Conservation (phyloP, 1,284 basidiomycete genomes). For the Microbotryum scabiosae region DNA sequence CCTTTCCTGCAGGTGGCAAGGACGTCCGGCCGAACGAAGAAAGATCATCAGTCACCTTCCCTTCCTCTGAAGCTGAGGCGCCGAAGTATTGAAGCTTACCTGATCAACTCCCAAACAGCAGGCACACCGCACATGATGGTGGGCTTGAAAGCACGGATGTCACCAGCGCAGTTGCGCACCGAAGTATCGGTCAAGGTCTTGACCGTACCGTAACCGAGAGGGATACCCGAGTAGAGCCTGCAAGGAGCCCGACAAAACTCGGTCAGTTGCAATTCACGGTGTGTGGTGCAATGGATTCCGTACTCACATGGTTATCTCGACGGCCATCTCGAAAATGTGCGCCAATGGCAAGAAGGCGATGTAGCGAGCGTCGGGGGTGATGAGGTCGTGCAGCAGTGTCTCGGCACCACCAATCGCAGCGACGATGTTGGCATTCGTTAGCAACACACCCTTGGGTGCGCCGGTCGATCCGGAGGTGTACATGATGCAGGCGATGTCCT, state of each 20-base stretch:
- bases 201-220: conserved; percentile 62
- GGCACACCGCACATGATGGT: conserved; percentile 68
- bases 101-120: conserved; percentile 51
- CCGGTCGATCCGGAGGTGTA: conserved; percentile 72
- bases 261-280: background rate
- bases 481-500: conserved; percentile 84
- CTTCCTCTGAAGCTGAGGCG: too few species aligned
- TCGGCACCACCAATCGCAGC: conserved; percentile 52
- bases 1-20: conserved; percentile 61
- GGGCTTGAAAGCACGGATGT: conserved; percentile 73
- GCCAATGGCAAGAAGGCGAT: conserved; percentile 60
- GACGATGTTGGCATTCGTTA: conserved; percentile 79
- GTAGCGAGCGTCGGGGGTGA: conserved; percentile 61
- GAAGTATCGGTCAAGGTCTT: conserved; percentile 90
- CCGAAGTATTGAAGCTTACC: background rate
- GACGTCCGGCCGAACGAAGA: too few species aligned
- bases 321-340: conserved; percentile 55
- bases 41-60: too few species aligned
- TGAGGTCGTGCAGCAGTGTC: conserved; percentile 57
- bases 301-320: conserved; percentile 38
- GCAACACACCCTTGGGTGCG: conserved; percentile 83
- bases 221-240: conserved; percentile 5
- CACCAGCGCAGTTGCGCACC: conserved; percentile 83
- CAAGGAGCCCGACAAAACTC: background rate
- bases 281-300: background rate